Conservation (phyloP, 129 eudicot genomes). For the Flaveria sonorensis region DNA sequence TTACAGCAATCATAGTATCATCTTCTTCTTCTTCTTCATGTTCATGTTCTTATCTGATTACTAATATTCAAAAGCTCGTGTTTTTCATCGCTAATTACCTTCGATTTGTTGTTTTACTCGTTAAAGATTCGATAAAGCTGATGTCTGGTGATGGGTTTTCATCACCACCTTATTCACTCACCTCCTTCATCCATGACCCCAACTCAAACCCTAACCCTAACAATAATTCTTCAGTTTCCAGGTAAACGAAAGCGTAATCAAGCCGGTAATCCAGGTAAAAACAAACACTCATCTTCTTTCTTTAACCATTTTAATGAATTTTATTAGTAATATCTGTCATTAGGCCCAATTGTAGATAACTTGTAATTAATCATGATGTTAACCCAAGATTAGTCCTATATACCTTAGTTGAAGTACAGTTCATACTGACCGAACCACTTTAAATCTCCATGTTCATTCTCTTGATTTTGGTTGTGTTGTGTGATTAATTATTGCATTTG, state of each 20-base stretch:
- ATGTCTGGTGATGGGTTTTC: slow-evolving; percentile 43
- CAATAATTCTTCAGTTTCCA: slow-evolving; percentile 27
- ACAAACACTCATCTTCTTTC: background rate
- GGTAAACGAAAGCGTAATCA: slow-evolving; percentile 47
- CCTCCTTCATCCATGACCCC: slow-evolving; percentile 36
- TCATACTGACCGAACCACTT: too few relatives aligned
- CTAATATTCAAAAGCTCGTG: background rate
- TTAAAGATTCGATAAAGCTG: slow-evolving; percentile 30
- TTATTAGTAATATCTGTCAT: background rate
- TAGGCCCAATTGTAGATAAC: too few relatives aligned
- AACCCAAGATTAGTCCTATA: too few relatives aligned
- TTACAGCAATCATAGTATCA: background rate
- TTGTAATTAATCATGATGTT: too few relatives aligned
- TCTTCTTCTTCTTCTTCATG: background rate
- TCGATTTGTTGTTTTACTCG: background rate
- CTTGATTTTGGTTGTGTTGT: too few relatives aligned
- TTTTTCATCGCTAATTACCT: background rate
- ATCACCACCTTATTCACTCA: slow-evolving; percentile 44
- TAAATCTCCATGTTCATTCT: too few relatives aligned
- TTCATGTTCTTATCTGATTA: background rate
- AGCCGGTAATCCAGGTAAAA: slow-evolving; percentile 46
- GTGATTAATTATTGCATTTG: too few relatives aligned
- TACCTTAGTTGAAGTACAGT: too few relatives aligned
- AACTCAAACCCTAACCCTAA: slow-evolving; percentile 45
- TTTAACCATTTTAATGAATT: background rate